phyloP scores from a whole-genome alignment of 805 yeast genomes.

The Candida fluviatilis region DNA sequence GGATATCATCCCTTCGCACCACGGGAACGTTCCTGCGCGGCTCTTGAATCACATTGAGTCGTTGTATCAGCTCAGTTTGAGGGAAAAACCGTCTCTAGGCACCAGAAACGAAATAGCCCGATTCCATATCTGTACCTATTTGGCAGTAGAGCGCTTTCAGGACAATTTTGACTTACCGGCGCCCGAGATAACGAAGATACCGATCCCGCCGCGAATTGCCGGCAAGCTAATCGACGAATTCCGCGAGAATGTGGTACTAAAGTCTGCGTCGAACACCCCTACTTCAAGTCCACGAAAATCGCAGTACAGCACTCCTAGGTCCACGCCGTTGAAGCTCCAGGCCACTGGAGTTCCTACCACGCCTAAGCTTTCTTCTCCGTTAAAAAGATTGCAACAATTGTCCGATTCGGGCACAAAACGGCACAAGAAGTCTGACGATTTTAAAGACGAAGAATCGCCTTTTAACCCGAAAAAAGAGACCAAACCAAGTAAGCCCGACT shows the following conservation, averaged over 20 bases:
- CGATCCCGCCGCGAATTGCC: slow-evolving; percentile 48
- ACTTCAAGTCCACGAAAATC: slow-evolving; percentile 13
- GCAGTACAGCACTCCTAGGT: slow-evolving; percentile 9
- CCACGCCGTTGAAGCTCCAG: slow-evolving; percentile 9
- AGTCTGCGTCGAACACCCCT: slow-evolving; percentile 16
- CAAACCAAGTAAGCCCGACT: neutral
- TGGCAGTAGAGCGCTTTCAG: slow-evolving; percentile 51
- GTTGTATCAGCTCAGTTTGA: slow-evolving; percentile 50
- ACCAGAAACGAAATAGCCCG: slow-evolving; percentile 60
- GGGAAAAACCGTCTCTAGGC: slow-evolving; percentile 44
- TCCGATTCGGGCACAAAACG: slow-evolving; percentile 10
- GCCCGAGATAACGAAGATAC: slow-evolving; percentile 50
- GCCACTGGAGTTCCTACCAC: slow-evolving; percentile 19
- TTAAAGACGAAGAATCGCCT: slow-evolving; percentile 23
- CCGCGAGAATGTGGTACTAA: slow-evolving; percentile 31
- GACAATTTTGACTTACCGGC: slow-evolving; percentile 42
- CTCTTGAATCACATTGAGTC: slow-evolving; percentile 25
- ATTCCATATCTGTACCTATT: slow-evolving; percentile 60
- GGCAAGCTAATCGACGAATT: slow-evolving; percentile 43
- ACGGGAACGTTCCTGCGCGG: slow-evolving; percentile 10
- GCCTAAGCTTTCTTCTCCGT: slow-evolving; percentile 34
- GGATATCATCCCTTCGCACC: slow-evolving; percentile 49
- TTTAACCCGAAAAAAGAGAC: slow-evolving; percentile 18
- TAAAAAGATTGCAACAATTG: slow-evolving; percentile 22
- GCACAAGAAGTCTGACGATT: slow-evolving; percentile 5